Evolutionary conservation across 495 filamentous ascomycete genomes (phyloP).

Genomic region (Tuber umbilicatum): DNA sequence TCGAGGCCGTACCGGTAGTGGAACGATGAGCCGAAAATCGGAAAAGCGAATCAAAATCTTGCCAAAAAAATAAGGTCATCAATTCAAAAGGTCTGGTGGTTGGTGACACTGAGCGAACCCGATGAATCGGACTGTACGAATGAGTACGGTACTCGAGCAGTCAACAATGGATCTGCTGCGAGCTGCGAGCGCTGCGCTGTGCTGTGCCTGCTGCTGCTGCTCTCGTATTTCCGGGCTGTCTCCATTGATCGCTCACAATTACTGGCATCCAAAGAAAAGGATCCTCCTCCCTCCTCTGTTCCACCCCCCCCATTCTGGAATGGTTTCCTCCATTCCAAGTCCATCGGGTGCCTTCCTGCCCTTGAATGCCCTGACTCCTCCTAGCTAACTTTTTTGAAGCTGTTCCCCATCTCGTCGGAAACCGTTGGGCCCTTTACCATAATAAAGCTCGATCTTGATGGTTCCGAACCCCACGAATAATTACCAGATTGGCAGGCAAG

Average conservation of each 20-base stretch:
- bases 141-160: slow-evolving; percentile 10
- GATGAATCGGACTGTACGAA: slow-evolving; percentile 1
- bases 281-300: background rate
- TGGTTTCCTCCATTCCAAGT: background rate
- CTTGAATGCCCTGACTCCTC: slow-evolving; percentile 31
- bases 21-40: slow-evolving; percentile 1
- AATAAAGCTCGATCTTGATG: slow-evolving; percentile 38
- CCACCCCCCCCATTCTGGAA: background rate
- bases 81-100: background rate
- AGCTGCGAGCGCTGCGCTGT: slow-evolving; percentile 22
- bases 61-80: background rate
- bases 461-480: slow-evolving; percentile 20
- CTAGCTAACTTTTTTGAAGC: slow-evolving; percentile 9
- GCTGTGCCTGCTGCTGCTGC: slow-evolving; percentile 30
- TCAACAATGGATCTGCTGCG: slow-evolving; percentile 19
- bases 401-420: slow-evolving; percentile 32
- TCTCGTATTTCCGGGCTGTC: slow-evolving; percentile 30
- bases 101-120: background rate
- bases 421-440: slow-evolving; percentile 32
- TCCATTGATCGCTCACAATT: slow-evolving; percentile 20
- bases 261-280: slow-evolving; percentile 1
- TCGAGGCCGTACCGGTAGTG: background rate
- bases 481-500: slow-evolving; percentile 26
- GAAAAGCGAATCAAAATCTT: slow-evolving; percentile 2
- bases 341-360: background rate